Evolutionary conservation across 1,139 yeast genomes (phyloP), one percentile per base, ranked within the genome.

Genomic region (Maudiozyma humilis): DNA sequence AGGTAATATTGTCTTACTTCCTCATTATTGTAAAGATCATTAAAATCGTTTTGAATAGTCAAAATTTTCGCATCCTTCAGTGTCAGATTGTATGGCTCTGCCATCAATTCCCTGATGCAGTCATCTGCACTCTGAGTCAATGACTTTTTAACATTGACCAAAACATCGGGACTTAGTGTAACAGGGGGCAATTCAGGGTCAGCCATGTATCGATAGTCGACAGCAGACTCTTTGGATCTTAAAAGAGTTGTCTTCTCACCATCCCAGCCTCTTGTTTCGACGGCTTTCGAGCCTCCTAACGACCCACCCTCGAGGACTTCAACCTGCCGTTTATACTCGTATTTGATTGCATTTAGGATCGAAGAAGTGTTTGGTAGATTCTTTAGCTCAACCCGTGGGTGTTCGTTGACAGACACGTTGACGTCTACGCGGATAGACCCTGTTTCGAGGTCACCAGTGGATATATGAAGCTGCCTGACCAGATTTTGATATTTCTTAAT

Each of bases 351-450:
- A 47, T 76, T 77, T 18, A 76, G 70, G 23, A 91, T 87, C 10
- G 94, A 91, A 15, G 88, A 73, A 0, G 89, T 81, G 39, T 89
- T 85, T 14, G 95, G 85, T 52, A 91, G 67, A 62, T 93, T 91
- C 59, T 91, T 93, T 55, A 91, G 75, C 56, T 91, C 98, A 20
- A 89, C 88, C 48, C 97, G 66, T 38, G 79, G 73, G 43, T 78
- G 76, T 23, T 76, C 78, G 46, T 77, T 76, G 2, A 91, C 79
- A 38, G 94, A 85, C 15, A 91, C 74, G 55, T 91, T 91, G 7
- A 88, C 97, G 59, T 91, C 99, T 3, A 89, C 94, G 56, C 99
- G 73, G 72, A 93, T 82, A 0, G 96, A 93, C 7, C 98, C 98
- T 0, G 89, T 79, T 59, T 91, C 98, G 55, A 91, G 69, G 53